phyloP scores from a whole-genome alignment of 768 basidiomycete species.

The Boletus huronensis region DNA sequence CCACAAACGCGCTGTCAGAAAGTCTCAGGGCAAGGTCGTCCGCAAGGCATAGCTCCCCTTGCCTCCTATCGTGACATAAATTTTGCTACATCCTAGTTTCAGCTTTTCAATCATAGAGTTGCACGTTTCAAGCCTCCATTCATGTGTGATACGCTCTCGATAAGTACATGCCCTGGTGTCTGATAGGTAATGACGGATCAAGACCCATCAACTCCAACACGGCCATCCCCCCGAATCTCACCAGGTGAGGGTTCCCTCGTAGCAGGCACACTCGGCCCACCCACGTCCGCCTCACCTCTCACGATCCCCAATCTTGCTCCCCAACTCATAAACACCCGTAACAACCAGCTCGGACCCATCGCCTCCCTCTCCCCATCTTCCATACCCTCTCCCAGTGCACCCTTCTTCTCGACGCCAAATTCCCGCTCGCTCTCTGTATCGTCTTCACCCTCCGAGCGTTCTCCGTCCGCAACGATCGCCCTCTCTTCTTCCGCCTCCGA shows the following conservation, averaged over 20 bases:
- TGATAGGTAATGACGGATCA: conserved; percentile 15
- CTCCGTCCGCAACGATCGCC: conserved; percentile 28
- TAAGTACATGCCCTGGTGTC: background rate
- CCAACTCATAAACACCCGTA: conserved; percentile 77
- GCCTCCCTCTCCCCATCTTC: conserved; percentile 49
- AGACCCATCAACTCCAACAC: conserved; percentile 3
- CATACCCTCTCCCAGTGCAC: conserved; percentile 9
- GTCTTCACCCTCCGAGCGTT: conserved; percentile 27
- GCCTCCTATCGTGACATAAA: background rate
- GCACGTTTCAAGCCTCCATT: background rate
- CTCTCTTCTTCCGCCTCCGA: conserved; percentile 74
- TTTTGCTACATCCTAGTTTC: conserved; percentile 2
- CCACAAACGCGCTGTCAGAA: conserved; percentile 66
- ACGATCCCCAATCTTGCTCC: conserved; percentile 57
- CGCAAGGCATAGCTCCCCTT: conserved; percentile 21
- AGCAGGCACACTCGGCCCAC: conserved; percentile 11
- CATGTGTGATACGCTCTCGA: conserved; percentile 14
- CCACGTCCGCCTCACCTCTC: conserved; percentile 19
- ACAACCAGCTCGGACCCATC: conserved; percentile 73
- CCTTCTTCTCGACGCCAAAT: conserved; percentile 18
- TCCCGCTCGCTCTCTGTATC: conserved; percentile 32
- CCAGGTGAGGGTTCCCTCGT: conserved; percentile 20
- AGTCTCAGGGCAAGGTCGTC: conserved; percentile 63
- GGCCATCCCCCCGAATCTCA: background rate
- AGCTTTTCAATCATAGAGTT: conserved; percentile 11